Evolutionary conservation across 192 early-diverging fungal genomes (phyloP).

Genomic region (Backusella psychrophila): DNA sequence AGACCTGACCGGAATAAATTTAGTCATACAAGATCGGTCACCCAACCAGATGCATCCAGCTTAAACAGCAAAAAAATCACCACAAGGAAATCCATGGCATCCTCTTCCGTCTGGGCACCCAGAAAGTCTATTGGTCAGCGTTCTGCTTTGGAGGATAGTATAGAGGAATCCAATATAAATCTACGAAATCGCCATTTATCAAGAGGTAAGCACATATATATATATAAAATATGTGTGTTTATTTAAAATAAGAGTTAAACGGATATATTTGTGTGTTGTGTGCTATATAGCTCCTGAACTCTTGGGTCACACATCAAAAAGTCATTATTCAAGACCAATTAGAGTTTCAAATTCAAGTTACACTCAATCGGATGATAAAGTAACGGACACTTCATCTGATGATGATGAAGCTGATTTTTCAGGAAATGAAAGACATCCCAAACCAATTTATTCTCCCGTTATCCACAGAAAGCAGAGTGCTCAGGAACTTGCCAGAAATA

Average conservation of each 20-base stretch:
- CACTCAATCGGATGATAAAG: constrained; percentile 7
- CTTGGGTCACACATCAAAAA: constrained; percentile 2
- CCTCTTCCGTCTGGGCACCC: neutral
- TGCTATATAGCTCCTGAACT: neutral
- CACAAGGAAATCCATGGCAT: neutral
- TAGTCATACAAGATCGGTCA: constrained; percentile 1
- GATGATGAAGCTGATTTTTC: neutral
- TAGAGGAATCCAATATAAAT: neutral
- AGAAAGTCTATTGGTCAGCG: neutral
- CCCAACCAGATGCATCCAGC: neutral
- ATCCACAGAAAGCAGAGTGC: neutral
- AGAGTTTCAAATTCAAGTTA: constrained; percentile 2
- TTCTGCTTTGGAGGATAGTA: neutral
- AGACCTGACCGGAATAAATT: constrained; percentile 4
- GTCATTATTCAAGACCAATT: constrained; percentile 8
- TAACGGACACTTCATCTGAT: constrained; percentile 1
- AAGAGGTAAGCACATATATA: neutral
- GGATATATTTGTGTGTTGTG: neutral
- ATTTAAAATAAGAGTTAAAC: neutral
- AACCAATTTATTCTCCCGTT: neutral
- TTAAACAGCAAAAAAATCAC: neutral
- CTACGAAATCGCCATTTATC: neutral
- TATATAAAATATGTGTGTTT: neutral
- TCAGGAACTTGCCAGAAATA: neutral
- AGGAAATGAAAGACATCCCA: neutral